Conservation (phyloP, 768 basidiomycete species). For the Ramaria sp. region DNA sequence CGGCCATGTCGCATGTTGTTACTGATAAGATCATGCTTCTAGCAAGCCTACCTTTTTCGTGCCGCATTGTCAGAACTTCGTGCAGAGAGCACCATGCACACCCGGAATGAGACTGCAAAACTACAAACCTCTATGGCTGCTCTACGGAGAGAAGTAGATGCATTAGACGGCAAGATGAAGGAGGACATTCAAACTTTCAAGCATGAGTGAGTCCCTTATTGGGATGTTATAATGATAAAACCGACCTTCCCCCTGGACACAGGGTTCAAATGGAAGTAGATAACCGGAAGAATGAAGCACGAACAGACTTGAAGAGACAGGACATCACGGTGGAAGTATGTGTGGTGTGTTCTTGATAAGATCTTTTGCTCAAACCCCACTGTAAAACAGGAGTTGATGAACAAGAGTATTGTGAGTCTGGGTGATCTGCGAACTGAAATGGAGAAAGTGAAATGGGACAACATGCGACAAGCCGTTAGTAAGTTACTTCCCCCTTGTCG, state of each 20-base stretch:
- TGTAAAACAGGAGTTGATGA: conserved; percentile 50
- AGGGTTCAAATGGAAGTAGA: conserved; percentile 97
- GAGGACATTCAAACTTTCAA: conserved; percentile 82
- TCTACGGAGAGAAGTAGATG: conserved; percentile 78
- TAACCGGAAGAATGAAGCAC: conserved; percentile 84
- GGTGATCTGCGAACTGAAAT: conserved; percentile 73
- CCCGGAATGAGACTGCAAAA: conserved; percentile 76
- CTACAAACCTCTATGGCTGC: conserved; percentile 67
- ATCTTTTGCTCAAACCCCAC: background rate
- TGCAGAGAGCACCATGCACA: conserved; percentile 71
- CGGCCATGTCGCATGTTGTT: background rate
- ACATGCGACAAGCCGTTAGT: conserved; percentile 77
- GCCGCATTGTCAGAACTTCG: conserved; percentile 88
- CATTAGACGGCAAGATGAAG: conserved; percentile 82
- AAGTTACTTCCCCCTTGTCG: conserved; percentile 20
- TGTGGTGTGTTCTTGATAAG: conserved; percentile 5
- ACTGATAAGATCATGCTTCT: conserved; percentile 8
- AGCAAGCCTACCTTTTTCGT: conserved; percentile 95
- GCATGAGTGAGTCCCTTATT: conserved; percentile 68
- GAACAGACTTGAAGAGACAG: conserved; percentile 70
- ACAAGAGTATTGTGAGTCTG: conserved; percentile 59
- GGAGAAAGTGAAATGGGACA: conserved; percentile 83
- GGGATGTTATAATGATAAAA: conserved; percentile 4
- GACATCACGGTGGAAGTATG: conserved; percentile 78
- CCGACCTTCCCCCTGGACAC: background rate